Evolutionary conservation across 805 yeast species (phyloP), one percentile per base, ranked within the genome.

Genomic region (Starmerella vitae): DNA sequence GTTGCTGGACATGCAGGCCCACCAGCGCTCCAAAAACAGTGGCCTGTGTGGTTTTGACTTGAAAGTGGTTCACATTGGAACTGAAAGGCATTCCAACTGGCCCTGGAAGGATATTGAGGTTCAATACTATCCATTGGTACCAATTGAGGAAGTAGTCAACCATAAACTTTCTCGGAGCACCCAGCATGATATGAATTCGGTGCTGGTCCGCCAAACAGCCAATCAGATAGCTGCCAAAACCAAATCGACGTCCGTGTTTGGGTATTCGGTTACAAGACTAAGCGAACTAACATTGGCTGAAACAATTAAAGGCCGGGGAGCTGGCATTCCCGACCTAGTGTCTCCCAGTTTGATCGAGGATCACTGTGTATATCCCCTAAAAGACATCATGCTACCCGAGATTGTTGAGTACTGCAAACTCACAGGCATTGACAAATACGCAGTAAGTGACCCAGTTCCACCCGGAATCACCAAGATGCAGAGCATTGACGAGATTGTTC

Each of bases 291-390:
- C 81, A n/a, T 64, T 88, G 25, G 67, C 93, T 0, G 59, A 81
- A 39, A 78, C 93, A 0, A 85, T 84, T 4, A 81, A 77, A 51
- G 97, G 97, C 10, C 68, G 94, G 45, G 97, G 95, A 0, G 66
- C 78, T 2, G 67, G 67, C 25, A 68, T 86, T 5, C 69, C 81
- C 20, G 54, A 61, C 4, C 57, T 47, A 15, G 38, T 51, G 7
- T 36, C 42, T 13, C 53, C 51, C 1, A 33, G 36, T n/a, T 13
- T 37, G 5, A 18, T 15, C 5, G 24, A 27, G 13, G 40, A 36
- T 14, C 25, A 28, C 12, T 15, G 39, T 4, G 50, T 80, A 3
- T 79, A 70, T 52, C 95, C 95, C 1, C 58, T 84, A 37, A 66
- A 85, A 32, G 95, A 85, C 42, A 71, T 82, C 1, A 62, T 83